Evolutionary conservation across 108 stramenopile species (phyloP).

Genomic region (Stephanodiscus minutulus): DNA sequence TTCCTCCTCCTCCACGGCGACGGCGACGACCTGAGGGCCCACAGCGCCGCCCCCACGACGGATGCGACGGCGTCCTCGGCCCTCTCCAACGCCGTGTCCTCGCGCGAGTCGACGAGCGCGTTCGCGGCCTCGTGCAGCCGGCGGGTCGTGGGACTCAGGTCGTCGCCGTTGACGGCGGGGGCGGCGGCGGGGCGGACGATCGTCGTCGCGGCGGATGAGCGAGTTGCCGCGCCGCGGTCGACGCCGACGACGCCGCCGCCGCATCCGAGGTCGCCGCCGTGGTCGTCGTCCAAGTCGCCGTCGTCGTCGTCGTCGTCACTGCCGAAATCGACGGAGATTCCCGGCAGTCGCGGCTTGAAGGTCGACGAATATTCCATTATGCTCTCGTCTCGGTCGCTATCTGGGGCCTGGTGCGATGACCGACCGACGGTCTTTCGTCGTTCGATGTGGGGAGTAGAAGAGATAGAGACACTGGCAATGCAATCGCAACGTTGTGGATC

Average conservation of each 20-base stretch:
- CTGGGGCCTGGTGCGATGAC: too few species aligned
- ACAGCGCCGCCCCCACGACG: not conserved
- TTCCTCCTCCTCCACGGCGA: not conserved
- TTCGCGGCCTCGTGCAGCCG: not conserved
- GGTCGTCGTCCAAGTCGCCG: not conserved
- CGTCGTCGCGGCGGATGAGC: too few species aligned
- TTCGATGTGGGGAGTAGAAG: too few species aligned
- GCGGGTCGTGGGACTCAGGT: not conserved
- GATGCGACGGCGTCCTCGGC: not conserved
- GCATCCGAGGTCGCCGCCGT: not conserved
- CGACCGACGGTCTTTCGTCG: too few species aligned
- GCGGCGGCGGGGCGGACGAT: not conserved
- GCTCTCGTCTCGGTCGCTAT: too few species aligned
- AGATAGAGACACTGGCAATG: too few species aligned
- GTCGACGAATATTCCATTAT: conserved; percentile 10
- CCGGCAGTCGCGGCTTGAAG: not conserved
- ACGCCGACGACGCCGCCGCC: not conserved
- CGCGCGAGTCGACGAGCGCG: not conserved
- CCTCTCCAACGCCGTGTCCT: not conserved
- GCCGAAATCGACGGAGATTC: conserved; percentile 6
- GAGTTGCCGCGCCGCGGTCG: too few species aligned
- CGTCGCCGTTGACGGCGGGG: too few species aligned
- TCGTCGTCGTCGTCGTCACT: not conserved
- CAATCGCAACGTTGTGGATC: too few species aligned
- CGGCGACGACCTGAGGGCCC: not conserved